Conservation (phyloP, 2,329 filamentous ascomycete species). For the Pyrenophora seminiperda region DNA sequence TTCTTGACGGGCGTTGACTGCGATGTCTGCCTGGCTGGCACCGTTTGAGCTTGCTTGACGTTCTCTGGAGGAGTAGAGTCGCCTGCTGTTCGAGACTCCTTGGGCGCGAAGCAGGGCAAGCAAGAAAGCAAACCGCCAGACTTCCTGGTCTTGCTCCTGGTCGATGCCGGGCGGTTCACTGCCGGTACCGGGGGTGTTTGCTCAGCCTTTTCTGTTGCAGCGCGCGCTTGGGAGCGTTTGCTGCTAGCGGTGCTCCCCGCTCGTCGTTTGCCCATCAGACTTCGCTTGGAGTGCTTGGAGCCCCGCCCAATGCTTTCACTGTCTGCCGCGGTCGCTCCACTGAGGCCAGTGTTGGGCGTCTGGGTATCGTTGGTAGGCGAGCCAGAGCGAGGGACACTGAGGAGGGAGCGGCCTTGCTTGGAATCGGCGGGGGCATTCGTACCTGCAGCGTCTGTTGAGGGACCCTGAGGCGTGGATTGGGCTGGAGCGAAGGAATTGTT, state of each 20-base stretch:
- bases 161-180: slow-evolving; percentile 41
- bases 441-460: slow-evolving; percentile 21
- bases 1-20: slow-evolving; percentile 57
- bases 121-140: slow-evolving; percentile 54
- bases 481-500: slow-evolving; percentile 25
- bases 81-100: slow-evolving; percentile 56
- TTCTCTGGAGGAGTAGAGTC: slow-evolving; percentile 55
- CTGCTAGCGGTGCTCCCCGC: slow-evolving; percentile 55
- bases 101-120: slow-evolving; percentile 71
- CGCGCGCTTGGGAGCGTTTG: slow-evolving; percentile 50
- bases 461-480: slow-evolving; percentile 34
- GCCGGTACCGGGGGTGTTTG: slow-evolving; percentile 40
- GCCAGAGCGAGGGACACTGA: slow-evolving; percentile 44
- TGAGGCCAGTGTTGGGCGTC: slow-evolving; percentile 49
- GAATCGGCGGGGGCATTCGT: slow-evolving; percentile 30
- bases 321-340: slow-evolving; percentile 53
- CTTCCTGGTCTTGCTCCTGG: slow-evolving; percentile 49
- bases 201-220: slow-evolving; percentile 49
- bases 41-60: slow-evolving; percentile 49
- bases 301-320: slow-evolving; percentile 52
- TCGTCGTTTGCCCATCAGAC: slow-evolving; percentile 52
- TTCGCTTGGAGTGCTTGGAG: slow-evolving; percentile 53
- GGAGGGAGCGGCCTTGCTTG: slow-evolving; percentile 45
- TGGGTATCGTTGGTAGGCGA: slow-evolving; percentile 40
- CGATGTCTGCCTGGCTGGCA: slow-evolving; percentile 49